phyloP scores from a whole-genome alignment of 768 basidiomycete species.

The Amanita brunnescens region DNA sequence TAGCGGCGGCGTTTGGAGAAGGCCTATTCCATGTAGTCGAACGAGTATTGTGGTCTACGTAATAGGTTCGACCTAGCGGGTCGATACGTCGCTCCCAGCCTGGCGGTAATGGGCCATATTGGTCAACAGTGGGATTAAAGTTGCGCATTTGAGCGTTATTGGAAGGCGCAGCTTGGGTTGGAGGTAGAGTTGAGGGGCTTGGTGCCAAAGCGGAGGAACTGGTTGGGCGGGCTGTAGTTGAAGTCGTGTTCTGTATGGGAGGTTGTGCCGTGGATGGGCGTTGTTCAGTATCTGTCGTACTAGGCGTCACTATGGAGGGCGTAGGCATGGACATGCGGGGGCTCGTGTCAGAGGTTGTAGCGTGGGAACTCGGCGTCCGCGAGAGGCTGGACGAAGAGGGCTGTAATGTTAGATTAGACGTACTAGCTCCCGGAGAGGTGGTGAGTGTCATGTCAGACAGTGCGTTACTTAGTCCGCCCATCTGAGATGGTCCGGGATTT shows the following conservation, averaged over 20 bases:
- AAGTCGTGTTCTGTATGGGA: background rate
- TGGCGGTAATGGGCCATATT: slow-evolving; percentile 79
- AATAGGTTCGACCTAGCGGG: slow-evolving; percentile 92
- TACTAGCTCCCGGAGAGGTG: slow-evolving; percentile 51
- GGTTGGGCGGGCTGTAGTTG: slow-evolving; percentile 18
- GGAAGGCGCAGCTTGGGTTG: slow-evolving; percentile 10
- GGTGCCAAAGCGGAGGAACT: slow-evolving; percentile 9
- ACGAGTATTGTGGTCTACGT: slow-evolving; percentile 97
- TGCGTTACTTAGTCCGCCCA: slow-evolving; percentile 47
- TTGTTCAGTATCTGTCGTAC: slow-evolving; percentile 17
- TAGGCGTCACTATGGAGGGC: slow-evolving; percentile 17
- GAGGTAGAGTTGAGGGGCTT: background rate
- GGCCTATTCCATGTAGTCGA: slow-evolving; percentile 98
- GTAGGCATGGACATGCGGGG: slow-evolving; percentile 17
- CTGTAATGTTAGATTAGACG: slow-evolving; percentile 39
- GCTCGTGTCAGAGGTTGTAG: slow-evolving; percentile 38
- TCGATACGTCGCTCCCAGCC: slow-evolving; percentile 98
- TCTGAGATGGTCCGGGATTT: slow-evolving; percentile 75
- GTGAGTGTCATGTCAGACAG: slow-evolving; percentile 55
- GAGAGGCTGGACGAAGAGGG: slow-evolving; percentile 40
- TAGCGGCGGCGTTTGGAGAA: slow-evolving; percentile 64
- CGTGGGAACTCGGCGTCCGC: slow-evolving; percentile 61
- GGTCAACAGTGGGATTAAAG: slow-evolving; percentile 94
- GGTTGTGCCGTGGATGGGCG: slow-evolving; percentile 13
- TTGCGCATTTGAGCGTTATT: slow-evolving; percentile 51